Base-by-base conservation (phyloP, 108 stramenopile species). In the Nannochloropsis salina region DNA sequence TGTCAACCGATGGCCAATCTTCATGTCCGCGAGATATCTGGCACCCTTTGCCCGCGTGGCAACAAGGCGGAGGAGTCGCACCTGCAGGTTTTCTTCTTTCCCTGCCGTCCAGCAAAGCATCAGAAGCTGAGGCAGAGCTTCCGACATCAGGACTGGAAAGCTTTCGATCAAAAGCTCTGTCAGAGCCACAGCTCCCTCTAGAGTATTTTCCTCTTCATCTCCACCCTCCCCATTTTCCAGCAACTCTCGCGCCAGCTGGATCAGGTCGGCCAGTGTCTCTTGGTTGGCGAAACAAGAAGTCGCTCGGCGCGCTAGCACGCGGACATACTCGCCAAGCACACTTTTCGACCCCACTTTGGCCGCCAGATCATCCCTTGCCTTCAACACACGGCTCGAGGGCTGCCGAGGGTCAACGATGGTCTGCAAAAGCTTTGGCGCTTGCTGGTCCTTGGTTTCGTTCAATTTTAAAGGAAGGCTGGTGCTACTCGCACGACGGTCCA, bases 281-380 rank as follows among this genome's bases (percentile, higher is more conserved):
- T n/a, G 41, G 18, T 15, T 22, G 6, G 21, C 22, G 42, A n/a
- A 42, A 22, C n/a, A 44, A 5, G 21, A 22, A 12, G n/a, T 42
- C 2, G 8, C 83, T 84, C 87, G 83, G 18, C 41, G 44, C 22
- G 84, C 40, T 10, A 88, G 84, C 20, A 45, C 61, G 80, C 42
- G 80, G 42, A 88, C 42, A 81, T 85, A 88, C 3, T 80, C 45
- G 44, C 87, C 87, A 5, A 88, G 82, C 21, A 15, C 51, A n/a
- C 84, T 88, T 44, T 80, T 82, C 9, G 47, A 81, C 41, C 87
- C 87, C 3, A 85, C 42, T 81, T 82, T 84, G 22, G 80, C 51
- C 43, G 84, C 41, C 45, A 88, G 81, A 20, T 88, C 87, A 3
- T 20, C 81, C 6, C 87, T 61, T 2, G 84, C 84, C 8, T 74